Base-by-base conservation (phyloP, 1,284 basidiomycete genomes). In the Trichosporon asahii region DNA sequence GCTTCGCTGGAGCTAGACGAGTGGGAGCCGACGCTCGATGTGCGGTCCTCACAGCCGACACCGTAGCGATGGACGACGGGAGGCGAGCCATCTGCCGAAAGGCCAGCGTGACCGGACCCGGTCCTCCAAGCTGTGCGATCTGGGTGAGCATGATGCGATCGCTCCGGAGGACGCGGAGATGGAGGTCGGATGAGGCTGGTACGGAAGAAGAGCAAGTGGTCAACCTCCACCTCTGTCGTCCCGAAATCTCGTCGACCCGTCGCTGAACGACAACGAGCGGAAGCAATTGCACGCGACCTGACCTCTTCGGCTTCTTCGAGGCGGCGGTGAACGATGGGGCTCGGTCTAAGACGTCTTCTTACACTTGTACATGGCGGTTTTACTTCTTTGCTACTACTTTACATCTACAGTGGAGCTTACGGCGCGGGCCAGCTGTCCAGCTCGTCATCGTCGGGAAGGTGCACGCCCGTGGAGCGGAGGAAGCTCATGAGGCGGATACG, bases 381-480 rank as follows among this genome's bases (percentile, higher is more conserved):
- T 53, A 53, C 25, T 21, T 53, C 11, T 8, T 53, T 12, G 49
- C 8, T 29, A 12, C 25, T 65, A 11, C 29, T n/a, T 27, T 37
- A 66, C n/a, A 63, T 63, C 40, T 44, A 44, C 25, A 33, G 12
- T 15, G 2, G 8, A 6, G 15, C 7, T 29, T 18, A n/a, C 29
- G 27, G 57, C 57, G 27, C 27, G 1, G 18, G 29, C 57, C 27
- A 31, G n/a, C 29, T 61, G 44, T 49, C 66, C 8, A 49, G 37
- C 53, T 64, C 66, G 12, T 67, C 66, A 46, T 64, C 61, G 21
- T 64, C 67, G 15, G 44, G 44, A 12, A 46, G 61, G 31, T 53
- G 61, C 21, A 64, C 27, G 18, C 67, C 67, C 6, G 64, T 68
- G 12, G 61, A 64, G 21, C 67, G 61, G 46, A 68, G 64, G 29